Percentiles rank a stretch among this genome's conserved stretches.
Evolutionary conservation across 139 green algal species (phyloP).

Genomic region (Tetraselmis striata): DNA sequence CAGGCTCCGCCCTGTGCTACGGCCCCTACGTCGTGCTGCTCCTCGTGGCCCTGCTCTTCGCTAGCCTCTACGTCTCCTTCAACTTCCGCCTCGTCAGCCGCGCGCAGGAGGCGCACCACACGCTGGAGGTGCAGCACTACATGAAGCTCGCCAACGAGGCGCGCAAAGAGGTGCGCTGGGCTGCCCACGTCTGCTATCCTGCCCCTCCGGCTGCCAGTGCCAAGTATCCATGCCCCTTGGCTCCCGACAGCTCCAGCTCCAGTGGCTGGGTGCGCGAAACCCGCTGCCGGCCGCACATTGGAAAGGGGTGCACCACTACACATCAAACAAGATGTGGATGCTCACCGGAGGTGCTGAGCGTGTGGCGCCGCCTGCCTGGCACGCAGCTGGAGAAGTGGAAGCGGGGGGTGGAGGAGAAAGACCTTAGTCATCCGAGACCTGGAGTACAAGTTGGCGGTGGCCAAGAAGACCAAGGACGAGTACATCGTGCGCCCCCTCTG

Average conservation of each 20-base stretch:
- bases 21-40: neutral
- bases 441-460: neutral
- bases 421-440: neutral
- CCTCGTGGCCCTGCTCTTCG: neutral
- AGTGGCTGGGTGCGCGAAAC: too few species aligned
- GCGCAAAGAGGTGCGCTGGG: neutral
- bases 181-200: too few species aligned
- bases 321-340: too few species aligned
- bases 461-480: neutral
- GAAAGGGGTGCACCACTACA: too few species aligned
- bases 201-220: too few species aligned
- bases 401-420: neutral
- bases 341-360: too few species aligned
- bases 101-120: neutral
- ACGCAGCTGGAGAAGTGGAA: neutral
- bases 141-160: neutral
- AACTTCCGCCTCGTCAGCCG: neutral
- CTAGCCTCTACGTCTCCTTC: neutral
- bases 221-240: too few species aligned
- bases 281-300: too few species aligned
- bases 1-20: neutral
- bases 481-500: neutral
- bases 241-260: too few species aligned
- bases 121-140: neutral
- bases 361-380: too few species aligned